Conservation (phyloP, 2,329 filamentous ascomycete genomes). For the Ascochyta pisi region DNA sequence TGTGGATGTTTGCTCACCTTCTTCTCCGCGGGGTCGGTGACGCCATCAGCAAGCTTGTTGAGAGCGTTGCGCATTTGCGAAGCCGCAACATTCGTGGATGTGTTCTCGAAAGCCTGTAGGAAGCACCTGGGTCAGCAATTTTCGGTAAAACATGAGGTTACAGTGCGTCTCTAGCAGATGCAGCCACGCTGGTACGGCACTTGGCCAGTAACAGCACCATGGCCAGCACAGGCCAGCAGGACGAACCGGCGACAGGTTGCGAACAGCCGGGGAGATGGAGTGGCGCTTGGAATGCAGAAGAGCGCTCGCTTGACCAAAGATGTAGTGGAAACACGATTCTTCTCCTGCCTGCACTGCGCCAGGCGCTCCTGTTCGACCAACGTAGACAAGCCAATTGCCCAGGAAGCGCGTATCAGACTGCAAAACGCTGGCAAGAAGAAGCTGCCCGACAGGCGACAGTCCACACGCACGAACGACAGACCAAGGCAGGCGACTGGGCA, state of each 20-base stretch:
- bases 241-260: background rate
- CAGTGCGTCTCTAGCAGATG: background rate
- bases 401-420: background rate
- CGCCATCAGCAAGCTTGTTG: slow-evolving; percentile 89
- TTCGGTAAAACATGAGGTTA: background rate
- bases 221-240: background rate
- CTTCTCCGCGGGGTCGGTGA: slow-evolving; percentile 76
- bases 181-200: background rate
- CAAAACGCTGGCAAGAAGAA: background rate
- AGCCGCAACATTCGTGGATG: slow-evolving; percentile 95
- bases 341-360: background rate
- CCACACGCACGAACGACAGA: background rate
- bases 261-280: background rate
- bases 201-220: background rate
- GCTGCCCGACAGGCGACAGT: background rate
- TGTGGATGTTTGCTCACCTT: slow-evolving; percentile 66
- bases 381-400: background rate
- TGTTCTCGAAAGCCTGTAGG: slow-evolving; percentile 94
- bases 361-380: background rate
- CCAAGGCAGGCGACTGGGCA: background rate
- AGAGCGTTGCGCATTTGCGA: slow-evolving; percentile 99
- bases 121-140: slow-evolving; percentile 13
- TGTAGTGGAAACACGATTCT: background rate
- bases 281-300: background rate
- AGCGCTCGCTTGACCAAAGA: background rate